Conservation (phyloP, 805 yeast genomes). For the Lipomyces chichibuensis region DNA sequence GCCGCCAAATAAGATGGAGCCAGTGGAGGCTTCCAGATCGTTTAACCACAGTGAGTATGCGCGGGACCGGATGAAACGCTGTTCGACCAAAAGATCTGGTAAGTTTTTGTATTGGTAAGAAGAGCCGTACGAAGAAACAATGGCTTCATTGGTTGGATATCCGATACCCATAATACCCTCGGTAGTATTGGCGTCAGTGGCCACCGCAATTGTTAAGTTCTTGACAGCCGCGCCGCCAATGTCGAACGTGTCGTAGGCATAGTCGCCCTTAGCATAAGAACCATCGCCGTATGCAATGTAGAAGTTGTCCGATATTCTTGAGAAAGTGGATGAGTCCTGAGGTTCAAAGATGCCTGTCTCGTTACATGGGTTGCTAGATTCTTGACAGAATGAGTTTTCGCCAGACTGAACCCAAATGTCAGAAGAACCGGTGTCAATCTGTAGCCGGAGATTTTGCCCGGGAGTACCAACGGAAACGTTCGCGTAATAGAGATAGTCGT, state of each 20-base stretch:
- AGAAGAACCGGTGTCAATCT: slow-evolving; percentile 76
- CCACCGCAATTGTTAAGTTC: slow-evolving; percentile 72
- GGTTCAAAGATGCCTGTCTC: slow-evolving; percentile 42
- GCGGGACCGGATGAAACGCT: slow-evolving; percentile 57
- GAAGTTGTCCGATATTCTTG: slow-evolving; percentile 39
- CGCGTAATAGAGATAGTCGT: slow-evolving; percentile 40
- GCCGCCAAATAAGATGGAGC: slow-evolving; percentile 53
- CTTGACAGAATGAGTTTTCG: slow-evolving; percentile 38
- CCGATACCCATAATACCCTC: slow-evolving; percentile 56
- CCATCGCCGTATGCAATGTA: slow-evolving; percentile 52
- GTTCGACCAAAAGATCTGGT: slow-evolving; percentile 61
- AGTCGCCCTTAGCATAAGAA: slow-evolving; percentile 54
- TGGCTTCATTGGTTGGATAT: slow-evolving; percentile 44
- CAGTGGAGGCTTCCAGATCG: slow-evolving; percentile 40
- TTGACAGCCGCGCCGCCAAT: slow-evolving; percentile 55
- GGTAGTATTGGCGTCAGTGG: slow-evolving; percentile 62
- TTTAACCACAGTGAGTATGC: slow-evolving; percentile 68
- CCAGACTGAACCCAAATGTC: slow-evolving; percentile 62
- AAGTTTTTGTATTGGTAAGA: slow-evolving; percentile 58
- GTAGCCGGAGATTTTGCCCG: slow-evolving; percentile 54
- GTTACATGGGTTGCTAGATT: slow-evolving; percentile 36
- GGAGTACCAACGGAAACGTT: slow-evolving; percentile 58
- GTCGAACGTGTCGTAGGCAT: slow-evolving; percentile 66
- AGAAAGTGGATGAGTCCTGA: slow-evolving; percentile 41
- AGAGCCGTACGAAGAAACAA: slow-evolving; percentile 32